Evolutionary conservation across 2,329 filamentous ascomycete genomes (phyloP), one percentile per base, ranked within the genome.

Genomic region (Aspergillus nomiae): DNA sequence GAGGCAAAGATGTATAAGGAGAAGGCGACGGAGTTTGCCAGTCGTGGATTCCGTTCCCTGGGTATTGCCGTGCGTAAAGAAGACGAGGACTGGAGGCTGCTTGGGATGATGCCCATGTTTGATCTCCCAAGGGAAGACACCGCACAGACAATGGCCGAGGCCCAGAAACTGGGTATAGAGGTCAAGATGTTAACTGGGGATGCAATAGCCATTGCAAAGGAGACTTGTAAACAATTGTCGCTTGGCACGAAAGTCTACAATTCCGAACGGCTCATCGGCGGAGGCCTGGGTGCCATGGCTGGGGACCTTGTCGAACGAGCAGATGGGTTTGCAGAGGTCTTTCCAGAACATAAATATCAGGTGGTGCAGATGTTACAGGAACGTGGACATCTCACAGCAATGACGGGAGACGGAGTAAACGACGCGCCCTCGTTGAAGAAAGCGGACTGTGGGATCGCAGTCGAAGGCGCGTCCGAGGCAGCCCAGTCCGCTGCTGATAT

Each of bases 111-210:
- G 72, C 90, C 90, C 67, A 91, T 92, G 88, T 92, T 92, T 80
- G 90, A 92, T 77, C 90, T 90, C 67, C 90, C 90, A 48, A 89
- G 90, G 79, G 89, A 91, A 70, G 90, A 92, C 78, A 92, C 90
- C 48, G 90, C 90, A 55, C 89, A 91, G 78, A 92, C 90, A 60
- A 92, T 92, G 71, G 81, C 89, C 69, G 90, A 92, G 81, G 89
- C 90, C 61, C 88, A 91, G 75, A 86, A 89, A 71, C 87, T 92
- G 55, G 90, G 90, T 79, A 89, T 92, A 32, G 88, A 87, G 64
- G 90, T 92, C 65, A 92, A 92, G 83, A 92, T 92, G 90, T 83
- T 92, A 75, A 92, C 90, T 75, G 90, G 90, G 83, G 90, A 92
- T 76, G 90, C 90, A 63, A 89, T 92, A 71, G 90, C 90, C 66